These are phyloP conservation scores for Annona cherimola DNA, from an alignment of 164 flowering plant genomes.

Conservation along the genomic window DNA sequence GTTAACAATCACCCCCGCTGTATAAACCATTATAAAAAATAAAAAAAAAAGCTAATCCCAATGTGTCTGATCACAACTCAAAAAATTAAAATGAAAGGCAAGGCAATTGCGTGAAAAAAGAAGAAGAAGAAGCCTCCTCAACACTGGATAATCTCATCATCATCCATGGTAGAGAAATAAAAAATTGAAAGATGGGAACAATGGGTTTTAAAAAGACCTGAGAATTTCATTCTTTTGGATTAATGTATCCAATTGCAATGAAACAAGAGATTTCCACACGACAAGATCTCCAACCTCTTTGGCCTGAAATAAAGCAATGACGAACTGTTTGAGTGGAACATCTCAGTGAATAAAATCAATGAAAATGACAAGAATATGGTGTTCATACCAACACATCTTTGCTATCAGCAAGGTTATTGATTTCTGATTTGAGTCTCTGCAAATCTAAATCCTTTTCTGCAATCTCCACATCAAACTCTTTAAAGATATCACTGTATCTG, in stretches of 20 bases:
- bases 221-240: conserved; percentile 54
- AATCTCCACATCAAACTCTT: conserved; percentile 65
- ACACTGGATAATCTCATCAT: neutral
- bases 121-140: neutral
- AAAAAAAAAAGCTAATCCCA: too few species aligned
- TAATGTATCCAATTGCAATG: conserved; percentile 53
- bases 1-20: too few species aligned
- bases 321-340: conserved; percentile 2
- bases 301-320: conserved; percentile 36
- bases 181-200: neutral
- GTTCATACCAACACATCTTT: conserved; percentile 56
- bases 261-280: conserved; percentile 74
- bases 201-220: conserved; percentile 59
- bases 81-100: too few species aligned
- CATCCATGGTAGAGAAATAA: neutral
- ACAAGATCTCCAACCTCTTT: conserved; percentile 61
- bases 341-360: neutral
- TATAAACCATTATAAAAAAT: too few species aligned
- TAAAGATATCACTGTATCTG: conserved; percentile 66
- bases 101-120: too few species aligned
- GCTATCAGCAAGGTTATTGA: conserved; percentile 41
- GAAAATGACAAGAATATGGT: neutral
- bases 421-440: conserved; percentile 48
- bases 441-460: conserved; percentile 45
- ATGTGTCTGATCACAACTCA: too few species aligned